Conservation (phyloP, 2,329 filamentous ascomycete genomes). For the Aspergillus sp. region DNA sequence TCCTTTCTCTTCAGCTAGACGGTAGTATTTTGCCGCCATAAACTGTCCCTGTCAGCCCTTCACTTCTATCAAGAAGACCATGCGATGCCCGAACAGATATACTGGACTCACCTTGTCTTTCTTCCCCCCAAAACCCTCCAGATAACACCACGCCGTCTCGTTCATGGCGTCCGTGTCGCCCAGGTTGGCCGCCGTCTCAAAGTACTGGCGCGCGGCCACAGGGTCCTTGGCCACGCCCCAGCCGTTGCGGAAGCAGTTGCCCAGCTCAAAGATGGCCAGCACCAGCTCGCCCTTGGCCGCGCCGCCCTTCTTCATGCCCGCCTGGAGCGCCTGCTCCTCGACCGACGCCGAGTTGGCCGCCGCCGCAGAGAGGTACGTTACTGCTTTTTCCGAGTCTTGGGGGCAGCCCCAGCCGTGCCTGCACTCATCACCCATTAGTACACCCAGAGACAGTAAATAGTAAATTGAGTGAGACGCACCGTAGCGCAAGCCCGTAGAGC, state of each 20-base stretch:
- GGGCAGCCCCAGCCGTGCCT: slow-evolving; percentile 92
- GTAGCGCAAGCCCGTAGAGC: slow-evolving; percentile 85
- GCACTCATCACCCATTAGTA: neutral
- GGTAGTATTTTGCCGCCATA: slow-evolving; percentile 81
- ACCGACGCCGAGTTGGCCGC: slow-evolving; percentile 87
- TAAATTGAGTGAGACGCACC: slow-evolving; percentile 51
- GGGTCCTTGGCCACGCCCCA: slow-evolving; percentile 90
- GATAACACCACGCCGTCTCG: slow-evolving; percentile 91
- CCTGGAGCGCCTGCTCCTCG: slow-evolving; percentile 78
- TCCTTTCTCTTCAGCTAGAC: slow-evolving; percentile 83
- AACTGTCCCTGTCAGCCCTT: slow-evolving; percentile 27
- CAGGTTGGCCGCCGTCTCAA: slow-evolving; percentile 94
- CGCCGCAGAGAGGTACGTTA: slow-evolving; percentile 82
- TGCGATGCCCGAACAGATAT: neutral
- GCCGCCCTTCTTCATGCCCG: slow-evolving; percentile 89
- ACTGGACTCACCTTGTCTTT: slow-evolving; percentile 83
- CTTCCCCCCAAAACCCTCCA: slow-evolving; percentile 94
- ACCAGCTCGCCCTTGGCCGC: slow-evolving; percentile 95
- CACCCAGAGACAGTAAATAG: neutral
- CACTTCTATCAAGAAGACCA: too few species aligned
- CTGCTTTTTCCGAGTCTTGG: slow-evolving; percentile 68
- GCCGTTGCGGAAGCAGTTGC: slow-evolving; percentile 76
- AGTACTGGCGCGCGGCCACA: slow-evolving; percentile 84
- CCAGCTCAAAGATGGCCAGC: slow-evolving; percentile 90
- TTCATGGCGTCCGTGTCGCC: slow-evolving; percentile 98